Evolutionary conservation across 352 stramenopile species (phyloP), one percentile per base, ranked within the genome.

Genomic region (Phytophthora ramorum): DNA sequence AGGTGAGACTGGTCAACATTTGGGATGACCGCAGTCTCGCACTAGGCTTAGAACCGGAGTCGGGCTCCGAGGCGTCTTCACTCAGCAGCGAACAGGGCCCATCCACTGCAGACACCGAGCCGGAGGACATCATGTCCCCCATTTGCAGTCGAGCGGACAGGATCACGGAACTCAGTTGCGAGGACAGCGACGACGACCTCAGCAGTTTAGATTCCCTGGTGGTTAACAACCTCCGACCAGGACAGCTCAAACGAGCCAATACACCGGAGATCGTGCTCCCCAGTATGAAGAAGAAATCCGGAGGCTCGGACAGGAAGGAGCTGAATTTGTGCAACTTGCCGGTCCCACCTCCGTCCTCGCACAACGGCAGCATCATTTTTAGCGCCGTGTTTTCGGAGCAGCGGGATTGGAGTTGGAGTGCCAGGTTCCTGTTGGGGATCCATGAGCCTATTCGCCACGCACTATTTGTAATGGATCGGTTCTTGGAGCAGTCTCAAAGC

Each of bases 401-500:
- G 22, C 58, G 58, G 10, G 79, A 91, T 14, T 87, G 79, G 69
- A 88, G 60, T 26, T 95, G 87, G 87, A 84, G 79, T 43, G 76
- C 66, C 19, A 86, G 81, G 68, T 92, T 95, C 40, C 52, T 95
- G 6, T 62, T 95, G 8, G 75, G 83, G 7, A 60, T 95, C 19
- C 87, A 95, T 38, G 87, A 95, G 30, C 87, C 87, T 4, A 79
- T 95, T 58, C 85, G 87, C 7, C 87, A 95, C 47, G 85, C 87
- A 19, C 77, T 95, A 1, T 93, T 89, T 58, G 87, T 95, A 44
- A 92, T 92, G 66, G 85, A 95, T 62, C 78, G 82, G 16, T 95
- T 92, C 44, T 55, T 95, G n/a, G 78, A 90, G 24, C 83, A 87
- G 45, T 80, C 64, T 9, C 78, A 89, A 30, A 67, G 68, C 44